Conservation (phyloP, 2,329 filamentous ascomycete genomes). For the Trichoderma oligosporum region DNA sequence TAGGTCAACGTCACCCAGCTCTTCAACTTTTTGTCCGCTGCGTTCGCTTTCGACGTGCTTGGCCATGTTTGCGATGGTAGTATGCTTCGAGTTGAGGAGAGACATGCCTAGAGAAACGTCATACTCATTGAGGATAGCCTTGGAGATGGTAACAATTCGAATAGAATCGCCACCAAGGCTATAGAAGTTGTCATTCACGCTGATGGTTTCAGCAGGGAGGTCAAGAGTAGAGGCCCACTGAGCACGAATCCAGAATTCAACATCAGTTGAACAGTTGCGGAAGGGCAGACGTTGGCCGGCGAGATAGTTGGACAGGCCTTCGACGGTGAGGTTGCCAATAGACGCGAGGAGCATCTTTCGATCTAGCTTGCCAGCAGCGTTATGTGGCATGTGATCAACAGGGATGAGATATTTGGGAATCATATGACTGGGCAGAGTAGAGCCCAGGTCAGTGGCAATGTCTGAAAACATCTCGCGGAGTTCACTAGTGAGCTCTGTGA, state of each 20-base stretch:
- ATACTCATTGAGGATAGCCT: constrained; percentile 19
- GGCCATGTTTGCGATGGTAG: constrained; percentile 22
- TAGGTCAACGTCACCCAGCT: background rate
- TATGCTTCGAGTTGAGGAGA: constrained; percentile 24
- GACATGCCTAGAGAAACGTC: constrained; percentile 21
- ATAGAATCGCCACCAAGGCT: constrained; percentile 25
- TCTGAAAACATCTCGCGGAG: background rate
- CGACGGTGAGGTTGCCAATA: background rate
- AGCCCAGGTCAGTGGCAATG: background rate
- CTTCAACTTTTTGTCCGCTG: background rate
- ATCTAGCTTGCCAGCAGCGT: constrained; percentile 11
- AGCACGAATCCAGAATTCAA: constrained; percentile 5
- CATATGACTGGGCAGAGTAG: constrained; percentile 5
- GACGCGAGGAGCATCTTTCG: constrained; percentile 1
- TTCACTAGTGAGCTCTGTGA: background rate
- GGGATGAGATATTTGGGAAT: constrained; percentile 11
- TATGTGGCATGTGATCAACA: constrained; percentile 13
- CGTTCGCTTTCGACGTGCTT: constrained; percentile 18
- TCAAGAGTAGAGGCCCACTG: constrained; percentile 13
- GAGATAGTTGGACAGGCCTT: constrained; percentile 1
- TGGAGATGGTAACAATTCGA: constrained; percentile 22
- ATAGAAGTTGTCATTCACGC: constrained; percentile 24
- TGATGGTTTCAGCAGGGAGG: constrained; percentile 17
- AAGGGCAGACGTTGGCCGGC: constrained; percentile 6
- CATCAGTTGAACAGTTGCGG: constrained; percentile 9